phyloP scores from a whole-genome alignment of 208 protist species.

The Wallacemonas sp. region DNA sequence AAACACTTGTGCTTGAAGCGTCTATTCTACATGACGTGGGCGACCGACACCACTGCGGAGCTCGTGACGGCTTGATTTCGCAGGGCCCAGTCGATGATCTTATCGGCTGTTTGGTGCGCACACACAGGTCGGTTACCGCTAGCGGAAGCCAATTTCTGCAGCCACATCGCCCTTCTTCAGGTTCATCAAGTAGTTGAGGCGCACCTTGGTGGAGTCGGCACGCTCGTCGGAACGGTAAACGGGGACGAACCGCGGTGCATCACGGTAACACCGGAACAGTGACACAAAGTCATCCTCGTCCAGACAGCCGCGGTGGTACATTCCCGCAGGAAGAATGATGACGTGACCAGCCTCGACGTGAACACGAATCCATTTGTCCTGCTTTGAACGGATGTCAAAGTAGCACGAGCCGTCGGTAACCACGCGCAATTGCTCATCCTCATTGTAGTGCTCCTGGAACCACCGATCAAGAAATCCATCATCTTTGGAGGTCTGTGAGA shows the following conservation, averaged over 20 bases:
- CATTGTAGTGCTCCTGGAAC: slow-evolving; percentile 93
- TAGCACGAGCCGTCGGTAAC: slow-evolving; percentile 90
- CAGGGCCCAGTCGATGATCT: too few species aligned
- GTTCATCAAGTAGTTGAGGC: slow-evolving; percentile 84
- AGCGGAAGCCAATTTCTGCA: slow-evolving; percentile 69
- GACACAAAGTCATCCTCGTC: slow-evolving; percentile 90
- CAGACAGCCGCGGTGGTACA: slow-evolving; percentile 85
- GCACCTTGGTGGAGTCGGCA: slow-evolving; percentile 67
- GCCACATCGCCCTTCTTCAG: slow-evolving; percentile 89
- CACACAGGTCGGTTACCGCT: too few species aligned
- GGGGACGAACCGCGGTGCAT: slow-evolving; percentile 81
- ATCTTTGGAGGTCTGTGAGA: slow-evolving; percentile 91
- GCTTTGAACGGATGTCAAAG: slow-evolving; percentile 89
- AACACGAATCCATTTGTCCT: slow-evolving; percentile 93
- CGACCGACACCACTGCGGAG: too few species aligned
- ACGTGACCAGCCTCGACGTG: slow-evolving; percentile 76
- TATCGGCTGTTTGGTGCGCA: too few species aligned
- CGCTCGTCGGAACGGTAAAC: slow-evolving; percentile 68
- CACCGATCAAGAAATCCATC: slow-evolving; percentile 86
- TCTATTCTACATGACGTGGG: too few species aligned
- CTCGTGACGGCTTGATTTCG: too few species aligned
- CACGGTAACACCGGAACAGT: slow-evolving; percentile 77
- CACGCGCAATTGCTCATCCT: slow-evolving; percentile 92
- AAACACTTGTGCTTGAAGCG: too few species aligned
- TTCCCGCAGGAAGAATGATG: slow-evolving; percentile 78